Conservation (phyloP, 2,329 filamentous ascomycete genomes). For the Aspergillus awamori region DNA sequence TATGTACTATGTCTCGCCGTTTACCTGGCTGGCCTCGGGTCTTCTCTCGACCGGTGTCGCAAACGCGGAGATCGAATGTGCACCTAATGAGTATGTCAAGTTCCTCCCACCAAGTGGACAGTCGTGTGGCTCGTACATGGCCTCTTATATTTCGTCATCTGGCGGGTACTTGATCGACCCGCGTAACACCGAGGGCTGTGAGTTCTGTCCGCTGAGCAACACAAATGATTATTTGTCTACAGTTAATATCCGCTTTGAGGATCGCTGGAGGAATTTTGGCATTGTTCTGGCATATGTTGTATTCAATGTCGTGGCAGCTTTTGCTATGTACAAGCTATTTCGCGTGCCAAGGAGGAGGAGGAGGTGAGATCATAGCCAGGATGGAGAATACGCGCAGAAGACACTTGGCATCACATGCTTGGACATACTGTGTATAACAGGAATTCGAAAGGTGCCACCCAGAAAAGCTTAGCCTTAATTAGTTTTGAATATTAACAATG, state of each 20-base stretch:
- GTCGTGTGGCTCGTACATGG: too few species aligned
- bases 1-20: constrained; percentile 18
- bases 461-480: too few species aligned
- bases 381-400: too few species aligned
- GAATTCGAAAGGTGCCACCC: too few species aligned
- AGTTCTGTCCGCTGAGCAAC: background rate
- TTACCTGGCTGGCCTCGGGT: constrained; percentile 62
- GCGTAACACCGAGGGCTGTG: background rate
- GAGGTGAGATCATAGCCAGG: background rate
- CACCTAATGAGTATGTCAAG: too few species aligned
- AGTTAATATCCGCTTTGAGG: background rate
- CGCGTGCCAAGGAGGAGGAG: constrained; percentile 4
- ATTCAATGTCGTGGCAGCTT: constrained; percentile 2
- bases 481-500: too few species aligned
- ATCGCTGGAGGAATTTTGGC: constrained; percentile 8
- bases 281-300: constrained; percentile 9
- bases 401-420: too few species aligned
- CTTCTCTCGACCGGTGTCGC: constrained; percentile 60
- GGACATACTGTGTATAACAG: too few species aligned
- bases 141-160: too few species aligned
- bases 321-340: constrained; percentile 4
- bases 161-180: too few species aligned
- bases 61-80: too few species aligned
- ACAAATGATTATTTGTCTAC: background rate
- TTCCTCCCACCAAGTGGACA: too few species aligned